These are phyloP conservation scores for Mentha longifolia DNA, from an alignment of 257 asterid genomes.

Conservation along the genomic window DNA sequence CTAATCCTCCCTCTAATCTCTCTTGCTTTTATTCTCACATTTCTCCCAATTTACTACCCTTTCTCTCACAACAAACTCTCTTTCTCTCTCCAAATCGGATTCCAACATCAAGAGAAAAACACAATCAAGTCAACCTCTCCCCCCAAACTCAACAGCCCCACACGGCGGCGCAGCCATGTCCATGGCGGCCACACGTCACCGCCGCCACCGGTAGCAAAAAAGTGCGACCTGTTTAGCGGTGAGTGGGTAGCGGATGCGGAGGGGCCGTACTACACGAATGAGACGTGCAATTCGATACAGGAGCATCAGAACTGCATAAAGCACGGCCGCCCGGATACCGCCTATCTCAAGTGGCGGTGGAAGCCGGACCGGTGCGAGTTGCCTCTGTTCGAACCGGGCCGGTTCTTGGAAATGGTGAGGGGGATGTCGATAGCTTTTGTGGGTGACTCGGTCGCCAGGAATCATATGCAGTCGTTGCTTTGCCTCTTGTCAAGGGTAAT, in stretches of 20 bases:
- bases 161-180: constrained; percentile 16
- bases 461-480: constrained; percentile 82
- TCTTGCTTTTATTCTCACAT: constrained; percentile 42
- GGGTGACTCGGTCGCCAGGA: constrained; percentile 89
- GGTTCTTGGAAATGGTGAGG: constrained; percentile 58
- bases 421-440: constrained; percentile 83
- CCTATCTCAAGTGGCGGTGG: constrained; percentile 79
- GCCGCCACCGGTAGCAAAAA: neutral
- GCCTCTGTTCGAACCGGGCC: constrained; percentile 59
- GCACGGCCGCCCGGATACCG: constrained; percentile 73
- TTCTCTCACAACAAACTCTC: constrained; percentile 36
- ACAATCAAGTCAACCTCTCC: constrained; percentile 13
- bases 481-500: constrained; percentile 77
- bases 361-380: constrained; percentile 79
- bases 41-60: constrained; percentile 49
- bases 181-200: neutral
- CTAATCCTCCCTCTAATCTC: constrained; percentile 39
- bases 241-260: constrained; percentile 72
- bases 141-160: neutral
- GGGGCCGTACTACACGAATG: constrained; percentile 73
- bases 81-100: constrained; percentile 14
- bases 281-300: constrained; percentile 66
- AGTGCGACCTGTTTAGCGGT: constrained; percentile 58
- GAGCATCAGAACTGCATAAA: constrained; percentile 88
- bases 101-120: constrained; percentile 24